Evolutionary conservation across 2,329 filamentous ascomycete species (phyloP), one percentile per base, ranked within the genome.

Genomic region (Colletotrichum simmondsii): DNA sequence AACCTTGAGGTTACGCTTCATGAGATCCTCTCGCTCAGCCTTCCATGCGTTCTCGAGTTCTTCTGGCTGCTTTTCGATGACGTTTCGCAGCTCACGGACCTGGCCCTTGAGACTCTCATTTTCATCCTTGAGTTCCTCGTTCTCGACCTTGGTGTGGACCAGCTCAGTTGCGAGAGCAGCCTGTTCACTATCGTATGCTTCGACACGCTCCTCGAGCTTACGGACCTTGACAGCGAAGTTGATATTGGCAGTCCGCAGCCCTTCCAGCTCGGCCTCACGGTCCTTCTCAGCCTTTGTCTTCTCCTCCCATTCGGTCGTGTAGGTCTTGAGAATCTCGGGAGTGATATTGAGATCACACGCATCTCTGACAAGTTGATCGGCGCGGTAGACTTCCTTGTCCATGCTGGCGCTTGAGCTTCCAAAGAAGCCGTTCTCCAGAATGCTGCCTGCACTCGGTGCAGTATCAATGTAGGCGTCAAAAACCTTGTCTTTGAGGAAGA

Each of bases 401-500:
- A 95, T 89, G 76, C 92, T 94, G n/a, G 92, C 92, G 42, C 94
- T 95, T 28, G 95, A 96, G 80, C 93, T 96, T 73, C 97, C 97
- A 79, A 99, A 99, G 87, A 99, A 99, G 16, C 97, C 97, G 56
- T 95, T 97, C 82, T 99, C 97, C 1, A 98, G 90, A 60, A 99
- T 93, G 19, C 95, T 98, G 63, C 92, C 95, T n/a, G 95, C 92
- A 3, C 95, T 97, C 0, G 97, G 97, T 8, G 95, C 91, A 77
- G 95, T 94, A 83, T 99, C 97, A 75, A 99, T 98, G 82, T 99
- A 99, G 52, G 95, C 95, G 79, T 99, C 97, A 75, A 99, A 99
- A 0, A 99, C 80, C 76, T 93, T 94, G 82, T 99, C 97, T 81
- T 98, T 98, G 30, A 99, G 87, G 84, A 97, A 98, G 4, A 90